Conservation (phyloP, 495 filamentous ascomycete genomes). For the Cairneyella variabilis region DNA sequence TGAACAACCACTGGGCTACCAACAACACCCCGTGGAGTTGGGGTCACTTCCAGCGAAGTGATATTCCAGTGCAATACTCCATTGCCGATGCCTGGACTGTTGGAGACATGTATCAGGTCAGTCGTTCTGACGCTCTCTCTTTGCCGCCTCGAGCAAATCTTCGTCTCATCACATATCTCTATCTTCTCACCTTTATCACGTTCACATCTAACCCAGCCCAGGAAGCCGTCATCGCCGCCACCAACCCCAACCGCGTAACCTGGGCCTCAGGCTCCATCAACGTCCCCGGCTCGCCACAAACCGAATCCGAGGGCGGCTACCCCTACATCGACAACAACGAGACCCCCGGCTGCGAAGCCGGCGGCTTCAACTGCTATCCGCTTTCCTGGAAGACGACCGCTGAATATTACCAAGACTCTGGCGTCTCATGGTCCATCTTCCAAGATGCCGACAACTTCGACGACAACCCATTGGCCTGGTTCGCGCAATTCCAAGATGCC, state of each 20-base stretch:
- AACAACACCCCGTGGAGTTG: constrained; percentile 53
- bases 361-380: constrained; percentile 48
- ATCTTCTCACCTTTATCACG: too few species aligned
- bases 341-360: constrained; percentile 44
- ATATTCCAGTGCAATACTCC: constrained; percentile 50
- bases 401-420: constrained; percentile 48
- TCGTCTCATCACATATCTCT: too few species aligned
- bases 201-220: constrained; percentile 15
- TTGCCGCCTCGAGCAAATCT: too few species aligned
- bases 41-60: constrained; percentile 44
- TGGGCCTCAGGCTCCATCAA: constrained; percentile 51
- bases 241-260: constrained; percentile 53
- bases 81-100: constrained; percentile 52
- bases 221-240: constrained; percentile 50
- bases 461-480: constrained; percentile 52
- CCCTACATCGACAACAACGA: constrained; percentile 54
- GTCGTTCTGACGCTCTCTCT: constrained; percentile 35
- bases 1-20: constrained; percentile 50
- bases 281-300: constrained; percentile 46
- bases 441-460: constrained; percentile 54
- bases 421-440: constrained; percentile 51
- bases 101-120: constrained; percentile 53
- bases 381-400: constrained; percentile 51
- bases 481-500: constrained; percentile 49
- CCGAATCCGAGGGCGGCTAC: constrained; percentile 39